Base-by-base conservation (phyloP, 345 rosid species). In the Moricandia moricandioides region DNA sequence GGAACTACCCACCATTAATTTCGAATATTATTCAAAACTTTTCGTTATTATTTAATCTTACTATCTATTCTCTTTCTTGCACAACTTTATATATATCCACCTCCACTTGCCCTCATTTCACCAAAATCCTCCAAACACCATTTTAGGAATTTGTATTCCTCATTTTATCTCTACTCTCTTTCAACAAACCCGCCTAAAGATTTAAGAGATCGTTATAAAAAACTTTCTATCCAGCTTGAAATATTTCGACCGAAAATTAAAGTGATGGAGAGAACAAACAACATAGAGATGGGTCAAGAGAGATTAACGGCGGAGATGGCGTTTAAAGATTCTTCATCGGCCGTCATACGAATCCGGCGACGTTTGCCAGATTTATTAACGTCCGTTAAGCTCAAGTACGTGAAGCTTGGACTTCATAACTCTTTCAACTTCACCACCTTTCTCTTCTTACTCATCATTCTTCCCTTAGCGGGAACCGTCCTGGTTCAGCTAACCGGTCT, bases 231-330 rank as follows among this genome's bases (percentile, higher is more conserved):
- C 16, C 11, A 26, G 30, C 30, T 69, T 67, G 27, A 54, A 49
- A 62, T 17, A 52, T 29, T 29, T 76, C 6, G 70, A 62, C 14
- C 11, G 7, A 34, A 45, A 49, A 0, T 6, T 51, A 8, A 14
- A 68, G 7, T 4, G 13, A 80, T 78, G 81, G 81, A 79, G 63
- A 71, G 79, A 65, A 54, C 45, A 54, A 80, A 81, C 69, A 81
- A 78, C 18, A 82, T 86, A 65, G 90, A 89, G 67, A 86, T 88
- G 87, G 90, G 86, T 56, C 82, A 78, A 66, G 98, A 93, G 82
- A 82, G 91, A 61, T 67, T 90, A 31, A 88, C 91, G 76, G 97
- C 93, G 14, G 98, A 93, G 81, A 90, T 93, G 98, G 91, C 91
- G 24, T 86, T 93, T 67, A 77, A 69, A 67, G 93, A 93, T 71